A percentile compares a stretch with the other conserved stretches of the same genome.
Conservation (phyloP, 345 rosid species). For the Citrus trifoliata region DNA sequence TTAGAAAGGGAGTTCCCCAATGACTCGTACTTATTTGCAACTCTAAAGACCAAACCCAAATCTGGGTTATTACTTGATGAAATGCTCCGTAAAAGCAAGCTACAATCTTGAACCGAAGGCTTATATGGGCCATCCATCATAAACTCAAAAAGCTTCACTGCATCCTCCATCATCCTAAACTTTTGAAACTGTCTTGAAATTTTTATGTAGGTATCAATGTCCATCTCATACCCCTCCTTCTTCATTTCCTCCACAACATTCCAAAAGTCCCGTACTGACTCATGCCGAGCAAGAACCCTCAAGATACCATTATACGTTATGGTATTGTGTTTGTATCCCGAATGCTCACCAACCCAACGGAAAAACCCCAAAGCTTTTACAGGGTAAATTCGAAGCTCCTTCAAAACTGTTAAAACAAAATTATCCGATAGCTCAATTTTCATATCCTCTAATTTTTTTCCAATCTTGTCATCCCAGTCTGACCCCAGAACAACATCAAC, state of each 20-base stretch:
- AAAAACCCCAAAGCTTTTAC: slow-evolving; percentile 51
- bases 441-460: slow-evolving; percentile 53
- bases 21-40: slow-evolving; percentile 54
- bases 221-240: slow-evolving; percentile 53
- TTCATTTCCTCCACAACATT: slow-evolving; percentile 62
- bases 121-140: slow-evolving; percentile 89
- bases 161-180: slow-evolving; percentile 55
- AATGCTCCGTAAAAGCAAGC: slow-evolving; percentile 53
- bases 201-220: slow-evolving; percentile 68
- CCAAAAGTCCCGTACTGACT: slow-evolving; percentile 70
- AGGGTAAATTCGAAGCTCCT: slow-evolving; percentile 57
- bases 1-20: slow-evolving; percentile 57
- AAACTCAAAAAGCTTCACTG: slow-evolving; percentile 75
- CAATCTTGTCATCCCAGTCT: slow-evolving; percentile 53
- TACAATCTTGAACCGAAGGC: slow-evolving; percentile 71
- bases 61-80: slow-evolving; percentile 42
- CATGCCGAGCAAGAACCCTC: slow-evolving; percentile 63
- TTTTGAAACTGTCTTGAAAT: slow-evolving; percentile 80
- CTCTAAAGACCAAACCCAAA: slow-evolving; percentile 64
- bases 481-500: slow-evolving; percentile 32
- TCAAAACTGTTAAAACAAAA: slow-evolving; percentile 65
- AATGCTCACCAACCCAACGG: slow-evolving; percentile 41
- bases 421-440: slow-evolving; percentile 46
- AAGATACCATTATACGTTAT: slow-evolving; percentile 58
- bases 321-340: slow-evolving; percentile 36